These are phyloP conservation scores for Farysia itapuensis DNA, from an alignment of 1,284 basidiomycete species.

Conservation along the genomic window DNA sequence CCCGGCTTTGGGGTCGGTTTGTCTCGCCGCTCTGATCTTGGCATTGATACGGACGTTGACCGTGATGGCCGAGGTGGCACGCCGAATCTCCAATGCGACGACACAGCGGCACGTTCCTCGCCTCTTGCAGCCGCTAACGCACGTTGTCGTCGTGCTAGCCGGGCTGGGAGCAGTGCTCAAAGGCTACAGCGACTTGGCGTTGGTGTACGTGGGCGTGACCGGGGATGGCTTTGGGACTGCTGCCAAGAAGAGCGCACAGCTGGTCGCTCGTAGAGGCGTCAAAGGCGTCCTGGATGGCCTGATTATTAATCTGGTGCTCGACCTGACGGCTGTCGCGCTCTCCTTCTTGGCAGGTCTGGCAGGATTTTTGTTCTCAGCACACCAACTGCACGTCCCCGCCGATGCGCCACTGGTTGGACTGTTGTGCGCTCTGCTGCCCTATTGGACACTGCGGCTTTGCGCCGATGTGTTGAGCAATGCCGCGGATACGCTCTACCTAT, in stretches of 20 bases:
- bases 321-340: constrained; percentile 75
- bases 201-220: constrained; percentile 82
- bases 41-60: constrained; percentile 66
- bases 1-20: constrained; percentile 77
- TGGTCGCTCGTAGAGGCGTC: constrained; percentile 63
- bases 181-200: constrained; percentile 70
- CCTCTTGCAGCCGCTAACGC: constrained; percentile 60
- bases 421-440: constrained; percentile 76
- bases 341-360: constrained; percentile 74
- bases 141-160: constrained; percentile 68
- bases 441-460: constrained; percentile 78
- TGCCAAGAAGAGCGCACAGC: constrained; percentile 69
- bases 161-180: constrained; percentile 63
- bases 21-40: constrained; percentile 74
- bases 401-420: constrained; percentile 76
- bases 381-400: constrained; percentile 74
- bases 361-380: constrained; percentile 84
- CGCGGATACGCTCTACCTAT: constrained; percentile 81
- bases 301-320: constrained; percentile 68
- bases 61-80: constrained; percentile 64
- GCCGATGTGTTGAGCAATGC: constrained; percentile 78
- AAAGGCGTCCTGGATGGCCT: constrained; percentile 62
- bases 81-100: constrained; percentile 29
- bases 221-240: constrained; percentile 80
- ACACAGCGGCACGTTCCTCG: constrained; percentile 38